Evolutionary conservation across 345 rosid genomes (phyloP), one percentile per base, ranked within the genome.

Genomic region (Linum tenue): DNA sequence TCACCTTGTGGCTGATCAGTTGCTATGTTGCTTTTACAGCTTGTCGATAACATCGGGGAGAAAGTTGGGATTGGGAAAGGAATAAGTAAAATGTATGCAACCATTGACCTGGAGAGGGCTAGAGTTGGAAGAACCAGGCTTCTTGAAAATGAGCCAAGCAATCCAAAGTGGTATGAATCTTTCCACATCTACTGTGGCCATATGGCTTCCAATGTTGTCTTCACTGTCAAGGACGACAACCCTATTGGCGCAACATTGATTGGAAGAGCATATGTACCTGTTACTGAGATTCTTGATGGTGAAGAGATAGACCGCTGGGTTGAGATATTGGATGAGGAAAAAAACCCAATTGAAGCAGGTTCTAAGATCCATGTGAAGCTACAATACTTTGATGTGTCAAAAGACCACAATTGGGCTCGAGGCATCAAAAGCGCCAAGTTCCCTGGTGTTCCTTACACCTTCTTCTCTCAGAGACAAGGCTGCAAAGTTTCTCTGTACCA

Each of bases 401-500:
- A 65, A 40, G 64, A 68, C 31, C 66, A 63, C 3, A 65, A 48
- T 70, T 84, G 89, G 85, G 75, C 81, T 59, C 65, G 56, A 60
- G 89, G 89, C 56, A 80, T 84, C 22, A 58, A 40, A 43, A 70
- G 72, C 62, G 77, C 79, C 3, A 60, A 63, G 4, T 81, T 80
- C 63, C 68, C 72, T 0, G 86, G 86, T 37, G 86, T 85, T 31
- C 84, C 85, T 5, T 64, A 69, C 75, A 82, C 82, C 39, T 82
- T 75, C 65, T 80, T 80, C 43, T 39, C 71, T 17, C 86, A 79
- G 56, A 68, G 79, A 73, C 68, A 66, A 37, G 83, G 79, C 36
- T 82, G 86, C 67, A 70, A 65, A 48, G 78, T 85, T 65, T 64
- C 80, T 17, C 85, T 85, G 36, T 85, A 82, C 77, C 85, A 85